Conservation (phyloP, 1,139 yeast species). For the Zygotorulaspora mrakii region DNA sequence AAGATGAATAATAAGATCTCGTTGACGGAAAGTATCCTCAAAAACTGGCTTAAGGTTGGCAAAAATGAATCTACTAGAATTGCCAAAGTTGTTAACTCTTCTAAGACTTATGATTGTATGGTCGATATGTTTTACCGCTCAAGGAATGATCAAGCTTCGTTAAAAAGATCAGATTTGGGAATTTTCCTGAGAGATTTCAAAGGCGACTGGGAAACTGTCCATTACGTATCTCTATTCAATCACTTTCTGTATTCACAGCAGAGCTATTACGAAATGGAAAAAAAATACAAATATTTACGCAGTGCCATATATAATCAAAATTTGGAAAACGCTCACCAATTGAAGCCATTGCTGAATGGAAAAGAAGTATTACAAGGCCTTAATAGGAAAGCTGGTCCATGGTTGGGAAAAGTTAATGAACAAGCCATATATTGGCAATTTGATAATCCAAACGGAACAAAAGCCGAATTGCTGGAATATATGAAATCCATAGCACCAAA, state of each 20-base stretch:
- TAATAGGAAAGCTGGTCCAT: constrained; percentile 72
- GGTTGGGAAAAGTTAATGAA: constrained; percentile 62
- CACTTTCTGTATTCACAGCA: constrained; percentile 16
- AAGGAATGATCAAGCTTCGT: constrained; percentile 8
- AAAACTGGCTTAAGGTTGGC: constrained; percentile 70
- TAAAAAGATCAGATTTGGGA: constrained; percentile 60
- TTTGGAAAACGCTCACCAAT: constrained; percentile 43
- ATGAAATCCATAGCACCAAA: constrained; percentile 36
- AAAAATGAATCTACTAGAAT: constrained; percentile 53
- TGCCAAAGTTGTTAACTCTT: constrained; percentile 40
- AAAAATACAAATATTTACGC: constrained; percentile 41
- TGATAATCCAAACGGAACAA: constrained; percentile 55
- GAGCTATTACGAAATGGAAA: constrained; percentile 14
- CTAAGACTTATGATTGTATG: constrained; percentile 32
- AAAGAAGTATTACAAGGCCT: constrained; percentile 53
- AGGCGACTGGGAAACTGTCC: constrained; percentile 48
- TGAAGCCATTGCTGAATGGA: constrained; percentile 66
- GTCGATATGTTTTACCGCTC: constrained; percentile 18
- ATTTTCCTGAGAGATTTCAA: constrained; percentile 53
- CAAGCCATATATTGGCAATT: constrained; percentile 68
- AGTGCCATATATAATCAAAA: constrained; percentile 30
- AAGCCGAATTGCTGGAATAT: constrained; percentile 52
- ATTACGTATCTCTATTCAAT: constrained; percentile 27
- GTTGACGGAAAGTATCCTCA: constrained; percentile 43
- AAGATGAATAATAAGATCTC: constrained; percentile 26